Base-by-base conservation (phyloP, 352 stramenopile genomes). In the Phytophthora idaei region DNA sequence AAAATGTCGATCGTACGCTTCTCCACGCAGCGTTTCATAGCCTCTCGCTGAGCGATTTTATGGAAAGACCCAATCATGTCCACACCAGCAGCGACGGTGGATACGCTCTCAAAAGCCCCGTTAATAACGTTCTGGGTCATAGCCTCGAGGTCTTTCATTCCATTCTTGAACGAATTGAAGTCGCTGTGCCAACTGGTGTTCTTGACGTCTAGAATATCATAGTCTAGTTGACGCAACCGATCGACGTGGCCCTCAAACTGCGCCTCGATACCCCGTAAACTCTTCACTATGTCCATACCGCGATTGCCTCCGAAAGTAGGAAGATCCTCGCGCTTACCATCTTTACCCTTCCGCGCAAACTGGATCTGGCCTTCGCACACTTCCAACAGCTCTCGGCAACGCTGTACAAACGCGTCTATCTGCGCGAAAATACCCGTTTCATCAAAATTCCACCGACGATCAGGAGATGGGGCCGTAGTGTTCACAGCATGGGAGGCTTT, bases 51-150 rank as follows among this genome's bases (percentile, higher is more conserved):
- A n/a, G 94, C 94, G 37, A 98, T 92, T 47, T 84, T 90, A 69
- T 95, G 85, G 63, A 98, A 99, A 21, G 94, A 93, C 25, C 98
- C 86, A 7, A 98, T 89, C 61, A 98, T 80, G 21, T 97, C 93
- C 3, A 98, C 93, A 9, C 88, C 90, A 10, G 89, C 82, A 4
- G 83, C 73, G 10, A 98, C 89, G 8, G 90, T 96, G 6, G 90
- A 93, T 7, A 98, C 75, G 49, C 83, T 95, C 39, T 98, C 96
- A 50, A 99, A 99, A 0, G 92, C 92, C 4, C 85, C 88, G 55
- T 98, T 98, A 64, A 99, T 98, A 5, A 99, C 90, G 53, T 98
- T 99, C 45, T 94, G 87, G 2, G 95, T 98, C 94, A 98, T 98
- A 0, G 95, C 94, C 57, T 99, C 96, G 3, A 99, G 74, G 61